Percentiles rank a stretch among this genome's conserved stretches.
phyloP scores from a whole-genome alignment of 805 yeast species.

The Wickerhamiella dianesei region DNA sequence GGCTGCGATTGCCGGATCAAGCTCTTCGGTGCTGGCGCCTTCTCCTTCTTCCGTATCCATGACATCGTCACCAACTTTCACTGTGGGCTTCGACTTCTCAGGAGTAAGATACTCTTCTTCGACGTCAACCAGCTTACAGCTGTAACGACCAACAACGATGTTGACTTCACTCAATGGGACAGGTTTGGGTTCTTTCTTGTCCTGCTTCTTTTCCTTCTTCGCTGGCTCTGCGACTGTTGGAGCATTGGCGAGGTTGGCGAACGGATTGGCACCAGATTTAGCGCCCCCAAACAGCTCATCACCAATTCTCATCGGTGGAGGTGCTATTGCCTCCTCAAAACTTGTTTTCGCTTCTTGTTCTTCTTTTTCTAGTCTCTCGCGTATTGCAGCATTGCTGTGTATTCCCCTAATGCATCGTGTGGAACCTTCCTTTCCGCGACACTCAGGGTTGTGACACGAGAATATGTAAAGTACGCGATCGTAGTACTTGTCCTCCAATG shows the following conservation, averaged over 20 bases:
- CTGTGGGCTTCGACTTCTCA: conserved; percentile 33
- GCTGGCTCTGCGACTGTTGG: conserved; percentile 1
- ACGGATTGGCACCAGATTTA: conserved; percentile 15
- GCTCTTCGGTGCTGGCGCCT: conserved; percentile 7
- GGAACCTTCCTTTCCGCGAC: conserved; percentile 58
- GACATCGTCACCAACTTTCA: conserved; percentile 32
- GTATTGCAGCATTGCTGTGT: conserved; percentile 37
- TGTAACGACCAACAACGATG: conserved; percentile 33
- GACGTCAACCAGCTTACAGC: conserved; percentile 56
- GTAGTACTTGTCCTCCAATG: conserved; percentile 44
- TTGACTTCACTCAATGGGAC: not conserved
- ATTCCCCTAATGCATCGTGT: conserved; percentile 70
- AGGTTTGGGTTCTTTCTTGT: conserved; percentile 15
- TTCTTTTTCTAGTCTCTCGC: conserved; percentile 25
- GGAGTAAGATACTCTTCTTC: conserved; percentile 52
- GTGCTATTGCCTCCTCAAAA: not conserved
- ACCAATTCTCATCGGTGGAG: conserved; percentile 10
- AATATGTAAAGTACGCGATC: conserved; percentile 74
- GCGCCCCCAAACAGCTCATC: conserved; percentile 11
- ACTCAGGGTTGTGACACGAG: conserved; percentile 48
- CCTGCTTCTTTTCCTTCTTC: conserved; percentile 4
- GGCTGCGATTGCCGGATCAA: conserved; percentile 11
- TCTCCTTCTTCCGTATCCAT: conserved; percentile 28
- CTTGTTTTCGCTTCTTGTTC: conserved; percentile 31
- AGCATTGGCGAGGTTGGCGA: conserved; percentile 7